phyloP scores from a whole-genome alignment of 306 rosid species.

The Rosa multiflora region DNA sequence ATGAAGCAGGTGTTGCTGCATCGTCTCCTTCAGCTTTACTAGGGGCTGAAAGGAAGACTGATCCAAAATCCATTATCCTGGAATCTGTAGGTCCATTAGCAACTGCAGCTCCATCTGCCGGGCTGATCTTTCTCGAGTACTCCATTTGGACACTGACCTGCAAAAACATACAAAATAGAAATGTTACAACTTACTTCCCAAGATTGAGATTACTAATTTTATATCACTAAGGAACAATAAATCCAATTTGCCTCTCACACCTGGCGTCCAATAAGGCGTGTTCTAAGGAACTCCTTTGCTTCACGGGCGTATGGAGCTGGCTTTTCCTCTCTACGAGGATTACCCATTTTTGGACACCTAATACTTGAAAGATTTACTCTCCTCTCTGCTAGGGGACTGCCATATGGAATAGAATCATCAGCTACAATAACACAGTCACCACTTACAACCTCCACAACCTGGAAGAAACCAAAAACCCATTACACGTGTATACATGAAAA shows the following conservation, averaged over 20 bases:
- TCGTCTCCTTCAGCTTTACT: constrained; percentile 73
- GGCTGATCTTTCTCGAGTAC: constrained; percentile 76
- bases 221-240: constrained; percentile 19
- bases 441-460: constrained; percentile 99
- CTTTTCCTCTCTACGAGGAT: constrained; percentile 96
- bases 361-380: constrained; percentile 97
- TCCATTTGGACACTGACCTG: constrained; percentile 98
- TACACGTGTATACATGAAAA: constrained; percentile 6
- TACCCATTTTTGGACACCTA: constrained; percentile 96
- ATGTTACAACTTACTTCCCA: neutral
- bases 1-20: constrained; percentile 43
- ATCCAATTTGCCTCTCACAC: constrained; percentile 43
- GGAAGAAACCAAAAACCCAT: constrained; percentile 29
- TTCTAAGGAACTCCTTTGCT: constrained; percentile 95
- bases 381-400: constrained; percentile 90
- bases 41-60: constrained; percentile 63
- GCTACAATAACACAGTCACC: constrained; percentile 94
- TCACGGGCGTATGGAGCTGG: constrained; percentile 99
- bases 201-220: neutral
- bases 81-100: constrained; percentile 66
- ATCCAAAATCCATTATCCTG: constrained; percentile 94
- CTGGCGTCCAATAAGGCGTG: constrained; percentile 85
- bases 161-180: neutral
- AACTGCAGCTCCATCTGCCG: constrained; percentile 53
- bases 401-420: constrained; percentile 86